Evolutionary conservation across 2,329 filamentous ascomycete genomes (phyloP).

Genomic region (Trichothecium sympodiale): DNA sequence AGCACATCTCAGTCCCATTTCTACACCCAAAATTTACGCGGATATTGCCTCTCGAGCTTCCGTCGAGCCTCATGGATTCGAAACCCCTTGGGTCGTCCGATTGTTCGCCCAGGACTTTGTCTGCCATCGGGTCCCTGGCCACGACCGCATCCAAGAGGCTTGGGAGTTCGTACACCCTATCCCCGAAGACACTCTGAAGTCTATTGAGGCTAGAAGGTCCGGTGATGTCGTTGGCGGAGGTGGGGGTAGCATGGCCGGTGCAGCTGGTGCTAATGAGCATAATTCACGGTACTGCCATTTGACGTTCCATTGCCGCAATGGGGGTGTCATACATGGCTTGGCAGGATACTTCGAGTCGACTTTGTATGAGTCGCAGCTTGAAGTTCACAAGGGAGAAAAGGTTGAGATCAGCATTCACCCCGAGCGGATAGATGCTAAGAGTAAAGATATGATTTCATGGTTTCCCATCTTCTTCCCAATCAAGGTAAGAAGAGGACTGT

Average conservation of each 20-base stretch:
- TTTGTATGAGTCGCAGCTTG: constrained; percentile 55
- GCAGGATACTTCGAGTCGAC: constrained; percentile 95
- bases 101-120: constrained; percentile 84
- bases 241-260: constrained; percentile 61
- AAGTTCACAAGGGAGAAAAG: constrained; percentile 29
- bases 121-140: constrained; percentile 49
- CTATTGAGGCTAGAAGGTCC: constrained; percentile 44
- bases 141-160: constrained; percentile 57
- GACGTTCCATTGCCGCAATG: constrained; percentile 65
- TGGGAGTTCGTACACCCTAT: constrained; percentile 77
- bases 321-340: constrained; percentile 81
- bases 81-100: constrained; percentile 92
- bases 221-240: constrained; percentile 57
- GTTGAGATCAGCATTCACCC: constrained; percentile 90
- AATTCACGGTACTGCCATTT: constrained; percentile 73
- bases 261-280: constrained; percentile 79
- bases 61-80: constrained; percentile 61
- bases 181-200: constrained; percentile 42
- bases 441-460: constrained; percentile 97
- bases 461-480: constrained; percentile 97
- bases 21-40: constrained; percentile 73
- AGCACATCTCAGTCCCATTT: constrained; percentile 84
- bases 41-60: constrained; percentile 58
- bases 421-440: constrained; percentile 83
- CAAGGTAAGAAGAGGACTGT: constrained; percentile 48